phyloP scores from a whole-genome alignment of 2,329 filamentous ascomycete genomes.

The Penicillium hordei region DNA sequence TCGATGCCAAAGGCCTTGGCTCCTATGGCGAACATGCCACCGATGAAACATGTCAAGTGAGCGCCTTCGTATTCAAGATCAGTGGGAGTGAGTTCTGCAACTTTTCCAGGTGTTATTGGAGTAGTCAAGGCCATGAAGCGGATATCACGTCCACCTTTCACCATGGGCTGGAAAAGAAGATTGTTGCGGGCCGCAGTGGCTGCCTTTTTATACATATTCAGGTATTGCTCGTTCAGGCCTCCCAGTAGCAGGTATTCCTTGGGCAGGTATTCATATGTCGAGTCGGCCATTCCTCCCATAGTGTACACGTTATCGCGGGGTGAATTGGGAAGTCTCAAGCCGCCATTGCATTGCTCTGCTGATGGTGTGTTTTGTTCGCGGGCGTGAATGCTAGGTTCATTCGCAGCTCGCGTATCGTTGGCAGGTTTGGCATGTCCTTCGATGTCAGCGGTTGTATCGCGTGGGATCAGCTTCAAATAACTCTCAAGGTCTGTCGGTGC shows the following conservation, averaged over 20 bases:
- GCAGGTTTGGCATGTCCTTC: conserved; percentile 32
- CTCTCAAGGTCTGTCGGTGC: conserved; percentile 27
- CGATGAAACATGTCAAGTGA: conserved; percentile 61
- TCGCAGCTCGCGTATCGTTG: conserved; percentile 19
- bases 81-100: conserved; percentile 11
- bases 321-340: conserved; percentile 38
- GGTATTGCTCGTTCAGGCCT: conserved; percentile 45
- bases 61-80: conserved; percentile 54
- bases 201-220: conserved; percentile 45
- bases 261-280: conserved; percentile 53
- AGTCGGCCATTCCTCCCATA: conserved; percentile 49
- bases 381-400: conserved; percentile 3
- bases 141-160: conserved; percentile 41
- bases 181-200: conserved; percentile 42
- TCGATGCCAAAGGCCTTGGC: conserved; percentile 57
- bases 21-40: conserved; percentile 63
- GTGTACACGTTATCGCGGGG: conserved; percentile 40
- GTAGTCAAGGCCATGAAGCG: conserved; percentile 41
- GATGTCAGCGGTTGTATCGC: conserved; percentile 21
- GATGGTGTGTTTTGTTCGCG: conserved; percentile 8
- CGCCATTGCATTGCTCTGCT: conserved; percentile 39
- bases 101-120: conserved; percentile 24
- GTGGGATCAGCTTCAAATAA: conserved; percentile 27
- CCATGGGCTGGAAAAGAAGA: conserved; percentile 49
- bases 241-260: conserved; percentile 51